phyloP scores from a whole-genome alignment of 352 stramenopile genomes.

The Globisporangium heterothallicum region DNA sequence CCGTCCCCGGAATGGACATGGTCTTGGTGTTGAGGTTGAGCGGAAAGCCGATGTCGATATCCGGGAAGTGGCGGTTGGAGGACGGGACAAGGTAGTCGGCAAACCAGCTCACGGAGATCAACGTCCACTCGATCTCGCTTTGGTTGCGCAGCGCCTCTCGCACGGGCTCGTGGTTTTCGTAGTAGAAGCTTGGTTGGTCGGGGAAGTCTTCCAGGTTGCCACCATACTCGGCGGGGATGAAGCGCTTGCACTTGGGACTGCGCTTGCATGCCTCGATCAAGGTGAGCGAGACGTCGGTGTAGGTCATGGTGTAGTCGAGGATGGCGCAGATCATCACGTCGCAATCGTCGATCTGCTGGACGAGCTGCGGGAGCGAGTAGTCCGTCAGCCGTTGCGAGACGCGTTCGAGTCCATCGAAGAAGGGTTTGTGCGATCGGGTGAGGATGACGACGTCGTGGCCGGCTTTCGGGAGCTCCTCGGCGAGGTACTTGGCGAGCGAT shows the following conservation, averaged over 20 bases:
- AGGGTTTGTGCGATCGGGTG: conserved; percentile 31
- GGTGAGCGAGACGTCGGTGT: background rate
- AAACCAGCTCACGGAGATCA: background rate
- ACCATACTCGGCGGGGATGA: conserved; percentile 2
- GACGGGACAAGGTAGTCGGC: background rate
- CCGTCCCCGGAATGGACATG: background rate
- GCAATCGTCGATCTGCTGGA: background rate
- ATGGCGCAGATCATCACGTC: background rate
- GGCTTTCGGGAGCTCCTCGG: conserved; percentile 18
- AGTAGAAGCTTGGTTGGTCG: conserved; percentile 4
- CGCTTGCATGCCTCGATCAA: conserved; percentile 1
- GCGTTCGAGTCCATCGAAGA: conserved; percentile 25
- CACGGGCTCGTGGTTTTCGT: background rate
- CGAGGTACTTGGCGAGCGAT: conserved; percentile 28
- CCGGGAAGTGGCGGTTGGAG: background rate
- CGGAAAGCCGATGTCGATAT: background rate
- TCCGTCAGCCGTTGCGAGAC: conserved; percentile 4
- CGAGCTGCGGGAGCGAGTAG: background rate
- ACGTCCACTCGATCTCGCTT: conserved; percentile 1
- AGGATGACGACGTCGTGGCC: conserved; percentile 29
- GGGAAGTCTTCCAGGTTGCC: conserved; percentile 4
- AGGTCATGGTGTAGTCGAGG: conserved; percentile 4
- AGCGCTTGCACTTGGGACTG: conserved; percentile 3
- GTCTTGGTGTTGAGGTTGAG: background rate
- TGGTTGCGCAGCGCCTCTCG: conserved; percentile 3